A percentile compares a stretch with the other conserved stretches of the same genome.
phyloP scores from a whole-genome alignment of 2,329 filamentous ascomycete species.

The Thermochaetoides dissita region DNA sequence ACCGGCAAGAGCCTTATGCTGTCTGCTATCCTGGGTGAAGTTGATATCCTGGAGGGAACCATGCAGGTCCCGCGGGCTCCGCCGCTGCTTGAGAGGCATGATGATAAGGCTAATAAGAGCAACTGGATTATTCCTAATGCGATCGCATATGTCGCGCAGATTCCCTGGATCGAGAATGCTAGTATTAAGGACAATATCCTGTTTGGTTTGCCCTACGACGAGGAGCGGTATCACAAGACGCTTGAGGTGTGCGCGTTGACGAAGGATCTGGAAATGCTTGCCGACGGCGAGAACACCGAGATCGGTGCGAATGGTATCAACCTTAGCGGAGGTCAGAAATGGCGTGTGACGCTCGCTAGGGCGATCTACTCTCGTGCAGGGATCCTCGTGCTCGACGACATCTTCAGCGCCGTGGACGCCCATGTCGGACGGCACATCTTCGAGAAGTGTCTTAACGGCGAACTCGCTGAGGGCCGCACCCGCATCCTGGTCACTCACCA shows the following conservation, averaged over 20 bases:
- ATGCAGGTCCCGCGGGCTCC: constrained; percentile 42
- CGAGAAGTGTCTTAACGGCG: constrained; percentile 59
- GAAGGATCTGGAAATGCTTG: constrained; percentile 63
- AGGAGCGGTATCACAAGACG: constrained; percentile 56
- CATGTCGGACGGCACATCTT: constrained; percentile 70
- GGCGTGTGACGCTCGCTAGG: constrained; percentile 66
- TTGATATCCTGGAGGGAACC: constrained; percentile 50
- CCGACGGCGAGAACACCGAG: constrained; percentile 65
- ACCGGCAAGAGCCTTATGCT: constrained; percentile 66
- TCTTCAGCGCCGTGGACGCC: constrained; percentile 71
- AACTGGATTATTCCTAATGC: constrained; percentile 59
- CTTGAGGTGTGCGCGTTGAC: constrained; percentile 58
- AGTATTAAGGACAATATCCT: constrained; percentile 66
- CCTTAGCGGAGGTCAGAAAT: constrained; percentile 69
- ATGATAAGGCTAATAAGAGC: constrained; percentile 44
- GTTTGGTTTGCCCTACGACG: constrained; percentile 58
- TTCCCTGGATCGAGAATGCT: constrained; percentile 75
- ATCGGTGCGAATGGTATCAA: constrained; percentile 79
- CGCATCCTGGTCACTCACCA: constrained; percentile 72
- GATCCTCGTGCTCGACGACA: constrained; percentile 67
- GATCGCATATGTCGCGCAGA: constrained; percentile 64
- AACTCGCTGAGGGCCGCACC: constrained; percentile 55
- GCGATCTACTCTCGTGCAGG: constrained; percentile 68
- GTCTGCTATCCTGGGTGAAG: constrained; percentile 60
- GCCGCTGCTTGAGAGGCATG: constrained; percentile 39